Conservation (phyloP, 768 basidiomycete species). For the Russula earlei region DNA sequence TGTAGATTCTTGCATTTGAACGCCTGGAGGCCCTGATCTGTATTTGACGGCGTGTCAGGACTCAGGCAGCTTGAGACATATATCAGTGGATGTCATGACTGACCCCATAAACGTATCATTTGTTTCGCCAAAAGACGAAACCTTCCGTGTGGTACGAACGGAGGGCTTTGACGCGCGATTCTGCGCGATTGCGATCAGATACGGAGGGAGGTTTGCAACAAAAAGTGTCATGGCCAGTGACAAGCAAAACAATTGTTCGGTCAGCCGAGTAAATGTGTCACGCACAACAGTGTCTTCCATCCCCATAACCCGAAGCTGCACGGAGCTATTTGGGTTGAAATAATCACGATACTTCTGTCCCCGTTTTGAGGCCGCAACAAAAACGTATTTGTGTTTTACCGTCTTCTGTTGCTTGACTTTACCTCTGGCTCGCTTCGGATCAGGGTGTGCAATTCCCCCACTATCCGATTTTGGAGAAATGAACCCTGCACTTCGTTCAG, state of each 20-base stretch:
- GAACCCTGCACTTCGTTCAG: slow-evolving; percentile 38
- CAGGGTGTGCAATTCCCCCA: slow-evolving; percentile 34
- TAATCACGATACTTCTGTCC: slow-evolving; percentile 51
- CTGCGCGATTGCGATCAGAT: background rate
- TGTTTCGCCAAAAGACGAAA: background rate
- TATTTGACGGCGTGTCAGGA: background rate
- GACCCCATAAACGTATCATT: background rate
- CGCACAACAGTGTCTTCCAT: slow-evolving; percentile 44
- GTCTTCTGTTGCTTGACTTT: slow-evolving; percentile 38
- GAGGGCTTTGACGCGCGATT: slow-evolving; percentile 11
- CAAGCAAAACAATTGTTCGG: background rate
- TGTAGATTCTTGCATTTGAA: slow-evolving; percentile 36
- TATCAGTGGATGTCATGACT: background rate
- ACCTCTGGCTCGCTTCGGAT: slow-evolving; percentile 28
- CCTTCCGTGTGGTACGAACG: background rate
- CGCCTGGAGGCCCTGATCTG: slow-evolving; percentile 9
- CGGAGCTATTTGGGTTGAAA: slow-evolving; percentile 51
- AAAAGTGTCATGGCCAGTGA: no score
- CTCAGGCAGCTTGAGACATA: background rate
- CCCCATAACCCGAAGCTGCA: slow-evolving; percentile 55
- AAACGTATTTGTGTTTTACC: slow-evolving; percentile 49
- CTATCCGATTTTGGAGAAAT: slow-evolving; percentile 39
- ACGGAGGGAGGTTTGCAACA: background rate
- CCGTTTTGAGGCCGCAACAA: slow-evolving; percentile 39
- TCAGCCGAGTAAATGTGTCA: background rate